A percentile compares a stretch with the other conserved stretches of the same genome.
Conservation (phyloP, 129 eudicot genomes). For the Heracleum sosnowskyi region DNA sequence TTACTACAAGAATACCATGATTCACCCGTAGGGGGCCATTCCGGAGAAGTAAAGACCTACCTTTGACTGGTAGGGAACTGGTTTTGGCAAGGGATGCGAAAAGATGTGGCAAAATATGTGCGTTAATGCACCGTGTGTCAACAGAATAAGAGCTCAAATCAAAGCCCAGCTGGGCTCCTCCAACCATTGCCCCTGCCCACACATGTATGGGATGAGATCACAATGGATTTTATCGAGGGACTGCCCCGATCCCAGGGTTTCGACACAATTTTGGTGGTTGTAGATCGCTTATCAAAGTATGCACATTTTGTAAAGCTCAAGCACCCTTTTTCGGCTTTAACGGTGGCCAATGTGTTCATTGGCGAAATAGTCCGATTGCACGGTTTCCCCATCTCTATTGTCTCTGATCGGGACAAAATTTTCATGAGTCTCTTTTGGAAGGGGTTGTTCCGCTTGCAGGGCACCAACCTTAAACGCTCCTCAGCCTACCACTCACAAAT, state of each 20-base stretch:
- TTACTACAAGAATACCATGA: not conserved
- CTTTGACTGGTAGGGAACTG: rapidly evolving
- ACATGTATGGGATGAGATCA: not conserved
- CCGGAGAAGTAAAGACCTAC: not conserved
- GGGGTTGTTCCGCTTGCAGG: not conserved
- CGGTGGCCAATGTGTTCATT: not conserved
- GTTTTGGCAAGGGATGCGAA: not conserved
- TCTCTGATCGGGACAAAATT: not conserved
- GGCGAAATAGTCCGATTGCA: not conserved
- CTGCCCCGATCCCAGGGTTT: not conserved
- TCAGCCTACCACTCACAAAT: not conserved
- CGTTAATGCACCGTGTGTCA: rapidly evolving
- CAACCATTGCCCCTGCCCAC: not conserved
- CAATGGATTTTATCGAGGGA: not conserved
- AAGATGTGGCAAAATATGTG: not conserved
- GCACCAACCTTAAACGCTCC: not conserved
- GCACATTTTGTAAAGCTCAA: not conserved
- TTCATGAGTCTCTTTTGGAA: not conserved
- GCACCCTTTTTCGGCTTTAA: not conserved
- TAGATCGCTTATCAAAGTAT: not conserved
- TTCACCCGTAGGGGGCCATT: not conserved
- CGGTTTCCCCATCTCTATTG: not conserved
- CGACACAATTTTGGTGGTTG: not conserved
- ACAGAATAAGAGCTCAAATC: not conserved
- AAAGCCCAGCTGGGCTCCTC: not conserved